Conservation (phyloP, 306 rosid genomes). For the Carpinus fangiana region DNA sequence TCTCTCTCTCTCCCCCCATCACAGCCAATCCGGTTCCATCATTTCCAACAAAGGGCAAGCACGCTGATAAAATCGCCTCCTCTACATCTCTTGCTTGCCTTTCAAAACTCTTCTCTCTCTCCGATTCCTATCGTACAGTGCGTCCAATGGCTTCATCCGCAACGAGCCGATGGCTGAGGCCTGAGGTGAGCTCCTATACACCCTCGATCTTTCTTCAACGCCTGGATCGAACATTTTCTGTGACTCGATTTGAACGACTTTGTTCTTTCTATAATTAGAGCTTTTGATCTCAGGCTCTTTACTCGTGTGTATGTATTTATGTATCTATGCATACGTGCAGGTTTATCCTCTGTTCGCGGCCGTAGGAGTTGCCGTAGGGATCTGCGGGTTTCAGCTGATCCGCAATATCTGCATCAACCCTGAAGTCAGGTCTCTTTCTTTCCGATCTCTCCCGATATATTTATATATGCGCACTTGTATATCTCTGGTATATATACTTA, state of each 20-base stretch:
- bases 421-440: slow-evolving; percentile 76
- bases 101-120: not conserved
- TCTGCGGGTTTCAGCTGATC: slow-evolving; percentile 70
- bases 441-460: not conserved
- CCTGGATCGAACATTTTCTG: not conserved
- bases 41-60: not conserved
- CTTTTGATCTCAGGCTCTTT: not conserved
- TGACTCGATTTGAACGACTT: not conserved
- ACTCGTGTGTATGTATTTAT: not conserved
- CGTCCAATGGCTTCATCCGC: slow-evolving; percentile 39
- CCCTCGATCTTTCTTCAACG: not conserved
- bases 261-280: not conserved
- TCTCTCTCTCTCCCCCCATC: not conserved
- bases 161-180: slow-evolving; percentile 75
- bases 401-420: slow-evolving; percentile 87
- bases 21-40: slow-evolving; percentile 25
- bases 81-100: not conserved
- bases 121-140: not conserved
- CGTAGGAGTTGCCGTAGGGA: slow-evolving; percentile 80
- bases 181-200: slow-evolving; percentile 56
- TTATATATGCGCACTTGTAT: not conserved
- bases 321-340: slow-evolving; percentile 31
- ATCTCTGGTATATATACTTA: too few species aligned
- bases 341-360: slow-evolving; percentile 93
- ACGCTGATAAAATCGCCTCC: not conserved